Evolutionary conservation across 75 land plant species (phyloP), one percentile per base, ranked within the genome.

Genomic region (Picea sitchensis): DNA sequence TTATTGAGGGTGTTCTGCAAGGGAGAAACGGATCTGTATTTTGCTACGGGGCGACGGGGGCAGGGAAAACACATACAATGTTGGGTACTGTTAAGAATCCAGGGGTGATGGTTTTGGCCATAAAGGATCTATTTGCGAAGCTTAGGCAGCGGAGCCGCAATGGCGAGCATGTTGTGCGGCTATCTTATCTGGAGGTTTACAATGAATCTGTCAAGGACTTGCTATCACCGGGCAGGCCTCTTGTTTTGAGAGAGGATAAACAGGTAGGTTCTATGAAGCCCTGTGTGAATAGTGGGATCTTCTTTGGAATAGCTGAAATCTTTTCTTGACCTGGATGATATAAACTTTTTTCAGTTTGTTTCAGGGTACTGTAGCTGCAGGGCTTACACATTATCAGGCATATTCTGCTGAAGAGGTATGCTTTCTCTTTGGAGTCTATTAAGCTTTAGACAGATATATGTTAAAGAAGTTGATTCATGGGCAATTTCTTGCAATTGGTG

Each of bases 41-140:
- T 17, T 83, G 85, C 78, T 83, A 83, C 61, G 85, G 84, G 54
- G 85, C 85, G 18, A 83, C 85, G 41, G 85, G 85, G 31, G 85
- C 82, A 26, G 85, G 85, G 7, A 80, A 80, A 74, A 83, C 85
- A 13, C 61, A 82, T 64, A 83, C 85, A 11, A 83, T 83, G 83
- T 38, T 83, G 6, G 85, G 85, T 23, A 83, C 82, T 17, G 69
- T 75, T 2, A 11, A 8, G 14, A 44, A 65, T 15, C 83, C 85
- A 14, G 85, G 85, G 11, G 85, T 83, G 14, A 83, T 80, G 85
- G 77, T 83, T 32, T 26, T 75, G 36, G 85, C 83, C 1, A 34
- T 83, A 11, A 83, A 38, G 67, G 78, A 80, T 60, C 41, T 83
- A 3, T 83, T 83, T 58, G 14, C 58, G 41, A 83, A 83, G 72